Evolutionary conservation across 176 grass and related monocot genomes (phyloP).

Genomic region (Alopecurus myosuroides): DNA sequence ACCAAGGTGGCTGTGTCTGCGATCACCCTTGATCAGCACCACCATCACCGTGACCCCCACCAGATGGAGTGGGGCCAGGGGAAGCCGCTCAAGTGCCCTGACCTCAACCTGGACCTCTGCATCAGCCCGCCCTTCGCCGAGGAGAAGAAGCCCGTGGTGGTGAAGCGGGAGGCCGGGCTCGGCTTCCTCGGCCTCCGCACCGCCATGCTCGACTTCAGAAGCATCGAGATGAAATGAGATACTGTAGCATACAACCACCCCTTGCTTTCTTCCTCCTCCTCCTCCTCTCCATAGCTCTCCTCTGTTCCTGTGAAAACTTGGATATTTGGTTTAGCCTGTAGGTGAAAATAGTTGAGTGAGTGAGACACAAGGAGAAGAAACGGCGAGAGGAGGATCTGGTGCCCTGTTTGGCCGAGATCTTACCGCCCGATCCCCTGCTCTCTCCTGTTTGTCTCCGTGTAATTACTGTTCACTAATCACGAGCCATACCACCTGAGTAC

Average conservation of each 20-base stretch:
- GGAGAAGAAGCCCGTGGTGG: constrained; percentile 40
- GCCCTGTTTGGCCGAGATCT: constrained; percentile 18
- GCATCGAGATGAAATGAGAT: constrained; percentile 74
- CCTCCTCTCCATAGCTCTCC: too few species aligned
- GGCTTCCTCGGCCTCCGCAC: constrained; percentile 60
- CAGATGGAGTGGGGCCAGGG: constrained; percentile 32
- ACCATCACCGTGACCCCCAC: neutral
- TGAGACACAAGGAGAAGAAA: neutral
- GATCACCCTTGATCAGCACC: neutral
- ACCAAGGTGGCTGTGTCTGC: neutral
- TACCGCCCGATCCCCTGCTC: neutral
- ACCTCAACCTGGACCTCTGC: constrained; percentile 89
- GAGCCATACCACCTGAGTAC: constrained; percentile 8
- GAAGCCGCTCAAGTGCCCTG: constrained; percentile 66
- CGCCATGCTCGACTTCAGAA: constrained; percentile 78
- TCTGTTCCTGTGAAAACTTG: constrained; percentile 29
- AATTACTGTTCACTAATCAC: constrained; percentile 53
- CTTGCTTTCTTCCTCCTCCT: neutral
- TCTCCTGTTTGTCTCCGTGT: constrained; percentile 36
- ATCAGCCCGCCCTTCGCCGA: constrained; percentile 73
- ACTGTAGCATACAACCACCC: neutral
- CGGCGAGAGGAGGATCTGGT: constrained; percentile 4
- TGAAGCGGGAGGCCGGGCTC: constrained; percentile 43
- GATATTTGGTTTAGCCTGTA: constrained; percentile 48
- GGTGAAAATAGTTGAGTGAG: constrained; percentile 33